Evolutionary conservation across 192 early-diverging fungal genomes (phyloP).

Genomic region (Chytriomyces sp.): DNA sequence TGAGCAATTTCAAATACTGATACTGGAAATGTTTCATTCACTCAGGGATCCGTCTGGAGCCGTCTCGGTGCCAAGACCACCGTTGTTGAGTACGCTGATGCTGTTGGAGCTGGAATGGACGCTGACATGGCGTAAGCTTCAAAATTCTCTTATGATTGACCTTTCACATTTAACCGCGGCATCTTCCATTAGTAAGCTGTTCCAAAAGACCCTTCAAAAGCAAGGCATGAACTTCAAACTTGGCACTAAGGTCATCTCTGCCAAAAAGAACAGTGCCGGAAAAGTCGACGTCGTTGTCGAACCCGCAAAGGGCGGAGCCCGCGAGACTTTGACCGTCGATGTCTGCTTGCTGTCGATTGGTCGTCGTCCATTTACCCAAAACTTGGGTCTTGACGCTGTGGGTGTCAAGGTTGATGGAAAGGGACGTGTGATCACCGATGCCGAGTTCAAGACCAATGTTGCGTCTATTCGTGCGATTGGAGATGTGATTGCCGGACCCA

Average conservation of each 20-base stretch:
- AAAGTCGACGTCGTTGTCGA: slow-evolving; percentile 91
- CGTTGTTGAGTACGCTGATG: slow-evolving; percentile 90
- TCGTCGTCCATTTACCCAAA: slow-evolving; percentile 92
- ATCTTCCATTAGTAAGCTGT: slow-evolving; percentile 55
- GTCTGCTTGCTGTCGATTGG: slow-evolving; percentile 92
- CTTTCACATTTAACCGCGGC: slow-evolving; percentile 3
- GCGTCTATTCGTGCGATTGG: slow-evolving; percentile 92
- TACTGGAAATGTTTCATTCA: background rate
- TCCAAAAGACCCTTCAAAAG: slow-evolving; percentile 91
- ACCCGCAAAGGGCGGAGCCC: slow-evolving; percentile 63
- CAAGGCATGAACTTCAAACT: slow-evolving; percentile 99
- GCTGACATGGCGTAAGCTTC: slow-evolving; percentile 80
- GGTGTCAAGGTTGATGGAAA: slow-evolving; percentile 86
- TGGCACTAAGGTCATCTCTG: slow-evolving; percentile 91
- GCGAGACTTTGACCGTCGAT: slow-evolving; percentile 87
- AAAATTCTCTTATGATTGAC: slow-evolving; percentile 1
- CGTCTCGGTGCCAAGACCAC: slow-evolving; percentile 94
- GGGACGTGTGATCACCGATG: slow-evolving; percentile 87
- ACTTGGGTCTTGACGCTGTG: slow-evolving; percentile 88
- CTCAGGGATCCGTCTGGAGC: slow-evolving; percentile 91
- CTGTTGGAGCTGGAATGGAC: slow-evolving; percentile 98
- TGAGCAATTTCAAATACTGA: background rate
- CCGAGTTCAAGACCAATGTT: slow-evolving; percentile 85
- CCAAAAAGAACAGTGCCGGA: slow-evolving; percentile 82
- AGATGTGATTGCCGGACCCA: slow-evolving; percentile 94